phyloP scores from a whole-genome alignment of 2,329 filamentous ascomycete genomes.

The Onygenales sp. region DNA sequence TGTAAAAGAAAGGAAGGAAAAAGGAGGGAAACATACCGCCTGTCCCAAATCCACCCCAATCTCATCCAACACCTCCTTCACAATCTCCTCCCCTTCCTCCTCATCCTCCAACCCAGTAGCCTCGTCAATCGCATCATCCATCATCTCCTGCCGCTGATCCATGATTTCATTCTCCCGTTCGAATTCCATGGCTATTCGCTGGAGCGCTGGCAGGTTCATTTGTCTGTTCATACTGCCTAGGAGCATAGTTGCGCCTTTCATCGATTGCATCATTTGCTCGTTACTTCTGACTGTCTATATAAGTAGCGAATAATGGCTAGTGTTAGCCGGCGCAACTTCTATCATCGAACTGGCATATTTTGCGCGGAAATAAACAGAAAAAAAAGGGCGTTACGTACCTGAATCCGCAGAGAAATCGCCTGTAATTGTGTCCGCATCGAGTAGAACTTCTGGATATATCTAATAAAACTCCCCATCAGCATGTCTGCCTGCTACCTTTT shows the following conservation, averaged over 20 bases:
- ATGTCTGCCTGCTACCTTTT: no score
- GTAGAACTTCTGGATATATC: conserved; percentile 97
- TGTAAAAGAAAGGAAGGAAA: neutral
- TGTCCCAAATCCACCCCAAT: conserved; percentile 91
- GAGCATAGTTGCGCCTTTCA: conserved; percentile 93
- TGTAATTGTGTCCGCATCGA: conserved; percentile 95
- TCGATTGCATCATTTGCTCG: conserved; percentile 99
- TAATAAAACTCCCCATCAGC: conserved; percentile 21
- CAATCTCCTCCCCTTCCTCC: conserved; percentile 92
- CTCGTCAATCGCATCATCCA: conserved; percentile 98
- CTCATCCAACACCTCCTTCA: conserved; percentile 92
- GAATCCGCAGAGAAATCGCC: conserved; percentile 87
- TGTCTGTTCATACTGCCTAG: conserved; percentile 94
- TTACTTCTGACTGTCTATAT: conserved; percentile 87
- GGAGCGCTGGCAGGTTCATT: conserved; percentile 92
- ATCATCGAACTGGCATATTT: neutral
- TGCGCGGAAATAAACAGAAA: neutral
- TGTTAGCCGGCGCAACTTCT: neutral
- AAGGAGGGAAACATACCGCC: conserved; percentile 53
- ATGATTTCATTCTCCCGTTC: conserved; percentile 98
- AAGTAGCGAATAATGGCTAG: neutral
- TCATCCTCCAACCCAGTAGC: conserved; percentile 85
- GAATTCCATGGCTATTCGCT: conserved; percentile 98
- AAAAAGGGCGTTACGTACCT: conserved; percentile 46
- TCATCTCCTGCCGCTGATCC: conserved; percentile 98